Evolutionary conservation across 108 stramenopile species (phyloP), one percentile per base, ranked within the genome.

Genomic region (Cylindrotheca closterium): DNA sequence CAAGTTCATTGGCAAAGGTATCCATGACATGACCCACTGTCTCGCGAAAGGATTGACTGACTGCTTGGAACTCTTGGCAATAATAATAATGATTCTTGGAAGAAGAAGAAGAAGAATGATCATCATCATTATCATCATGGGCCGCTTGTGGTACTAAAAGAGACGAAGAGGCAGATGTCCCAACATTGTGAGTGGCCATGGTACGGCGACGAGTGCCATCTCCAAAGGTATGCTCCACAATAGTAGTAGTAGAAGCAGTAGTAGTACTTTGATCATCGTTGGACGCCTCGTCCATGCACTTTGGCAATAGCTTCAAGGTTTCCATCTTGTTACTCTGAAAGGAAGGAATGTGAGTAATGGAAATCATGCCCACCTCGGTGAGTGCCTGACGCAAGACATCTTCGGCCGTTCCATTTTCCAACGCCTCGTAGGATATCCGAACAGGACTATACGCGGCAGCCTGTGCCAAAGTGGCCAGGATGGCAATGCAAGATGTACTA

Each of bases 131-230:
- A n/a, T n/a, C n/a, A n/a, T n/a, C n/a, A n/a, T n/a, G n/a, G n/a
- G n/a, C n/a, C n/a, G n/a, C n/a, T n/a, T n/a, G n/a, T n/a, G n/a
- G n/a, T n/a, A n/a, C 5, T 56, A 4, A 30, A 56, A 34, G n/a
- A 34, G 51, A 63, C 30, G 42, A 55, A 29, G 26, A 19, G 10
- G 32, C 64, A 22, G 24, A 32, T 24, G 23, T 31, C 7, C 28
- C 37, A 27, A 57, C 15, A 27, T 70, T 48, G 34, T 59, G 58
- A n/a, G 73, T 62, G 2, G 79, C 74, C 60, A 82, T 18, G 10
- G 82, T 79, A 3, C 55, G 67, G 0, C 82, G 78, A 30, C 21
- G 27, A 15, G 71, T 68, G 2, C 74, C 71, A 65, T 82, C 81
- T 12, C 34, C 23, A 37, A 75, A 75, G 45, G 59, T 49, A 27